Conservation (phyloP, 257 asterid genomes). For the Nicotiana noctiflora region DNA sequence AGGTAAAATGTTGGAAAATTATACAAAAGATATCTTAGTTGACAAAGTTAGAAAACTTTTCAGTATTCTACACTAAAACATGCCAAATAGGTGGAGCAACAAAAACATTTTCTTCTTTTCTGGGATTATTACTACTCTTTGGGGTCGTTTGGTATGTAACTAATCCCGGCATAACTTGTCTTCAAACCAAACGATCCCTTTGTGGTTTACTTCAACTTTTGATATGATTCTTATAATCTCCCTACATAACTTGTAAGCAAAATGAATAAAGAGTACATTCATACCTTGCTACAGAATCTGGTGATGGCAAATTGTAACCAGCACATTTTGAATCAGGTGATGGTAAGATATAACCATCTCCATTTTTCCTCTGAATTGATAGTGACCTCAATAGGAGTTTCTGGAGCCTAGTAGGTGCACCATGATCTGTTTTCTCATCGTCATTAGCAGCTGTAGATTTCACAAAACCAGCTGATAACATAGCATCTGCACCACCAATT, state of each 20-base stretch:
- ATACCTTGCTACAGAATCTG: constrained; percentile 73
- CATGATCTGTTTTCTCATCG: constrained; percentile 40
- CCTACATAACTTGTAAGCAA: neutral
- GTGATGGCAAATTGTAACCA: constrained; percentile 52
- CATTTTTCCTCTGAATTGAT: constrained; percentile 40
- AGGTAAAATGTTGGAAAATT: neutral
- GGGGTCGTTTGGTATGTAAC: too few relatives aligned
- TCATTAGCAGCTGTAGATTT: constrained; percentile 17
- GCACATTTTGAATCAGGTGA: constrained; percentile 61
- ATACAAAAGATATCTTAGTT: neutral
- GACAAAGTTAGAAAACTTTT: too few relatives aligned
- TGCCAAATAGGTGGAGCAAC: neutral
- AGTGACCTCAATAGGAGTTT: constrained; percentile 58
- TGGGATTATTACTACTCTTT: neutral
- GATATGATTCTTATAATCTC: neutral
- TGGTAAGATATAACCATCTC: constrained; percentile 42
- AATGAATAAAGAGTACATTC: neutral
- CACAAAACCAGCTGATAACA: neutral
- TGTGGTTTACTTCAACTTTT: too few relatives aligned
- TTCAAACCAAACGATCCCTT: too few relatives aligned
- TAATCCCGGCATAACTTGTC: too few relatives aligned
- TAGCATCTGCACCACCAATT: neutral
- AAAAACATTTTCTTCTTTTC: neutral
- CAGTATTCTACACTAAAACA: too few relatives aligned
- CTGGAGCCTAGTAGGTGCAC: constrained; percentile 16